Base-by-base conservation (phyloP, 768 basidiomycete species). In the Mrakia hoshinonis region DNA sequence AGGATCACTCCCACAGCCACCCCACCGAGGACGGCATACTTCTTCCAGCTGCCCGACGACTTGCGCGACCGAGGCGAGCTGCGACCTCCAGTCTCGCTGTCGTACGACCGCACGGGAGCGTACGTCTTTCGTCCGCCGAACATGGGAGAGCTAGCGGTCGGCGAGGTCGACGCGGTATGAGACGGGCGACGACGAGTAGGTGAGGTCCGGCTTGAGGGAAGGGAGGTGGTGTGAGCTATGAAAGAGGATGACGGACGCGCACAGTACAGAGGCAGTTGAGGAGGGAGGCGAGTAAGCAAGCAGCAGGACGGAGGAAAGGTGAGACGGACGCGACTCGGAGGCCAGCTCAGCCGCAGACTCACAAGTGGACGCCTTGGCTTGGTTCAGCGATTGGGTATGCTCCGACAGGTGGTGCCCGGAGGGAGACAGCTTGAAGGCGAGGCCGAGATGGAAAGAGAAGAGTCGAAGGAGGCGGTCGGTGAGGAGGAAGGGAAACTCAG, bases 11-110 rank as follows among this genome's bases (percentile, higher is more conserved):
- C 73, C 9, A 76, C 43, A 39, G 49, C 69, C 22, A 63, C 51
- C 26, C 77, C 78, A n/a, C 69, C 74, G 13, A 79, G 67, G 51
- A 77, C 43, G 11, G 74, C 73, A 46, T 75, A 78, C 62, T 77
- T 74, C 64, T 78, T 80, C 76, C 77, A 77, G 2, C 63, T 65
- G 1, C 29, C 26, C 18, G 29, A 38, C 12, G 39, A 46, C 3
- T 43, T 65, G 20, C 26, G n/a, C n/a, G 24, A 24, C 24, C 63
- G 43, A 3, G 63, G 63, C 12, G 43, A 43, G 48, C 31, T 20
- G 11, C 63, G 31, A 36, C 63, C 63, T 29, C 63, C 63, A 11
- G 63, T 65, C 43, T 65, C 63, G 39, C 24, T 29, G 48, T 65
- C 63, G 63, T 65, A 65, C 54, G 29, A 11, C 38, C 63, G 63